Conservation (phyloP, 2,329 filamentous ascomycete genomes). For the Bipolaris gigantea region DNA sequence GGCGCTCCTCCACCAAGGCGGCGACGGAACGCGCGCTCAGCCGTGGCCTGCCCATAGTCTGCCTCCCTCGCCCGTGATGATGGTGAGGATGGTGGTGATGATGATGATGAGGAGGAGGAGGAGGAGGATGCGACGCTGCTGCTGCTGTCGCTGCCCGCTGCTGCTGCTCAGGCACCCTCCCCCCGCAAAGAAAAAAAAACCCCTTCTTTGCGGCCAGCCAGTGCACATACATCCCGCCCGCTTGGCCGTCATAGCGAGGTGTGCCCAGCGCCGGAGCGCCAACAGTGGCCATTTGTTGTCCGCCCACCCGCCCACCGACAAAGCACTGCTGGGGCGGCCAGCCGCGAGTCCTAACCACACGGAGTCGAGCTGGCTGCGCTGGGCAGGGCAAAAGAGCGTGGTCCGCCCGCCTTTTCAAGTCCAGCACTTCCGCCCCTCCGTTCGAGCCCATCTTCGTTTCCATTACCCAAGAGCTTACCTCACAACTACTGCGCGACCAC, state of each 20-base stretch:
- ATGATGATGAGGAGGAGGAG: too few species aligned
- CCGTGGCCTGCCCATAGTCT: background rate
- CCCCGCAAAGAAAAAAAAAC: too few species aligned
- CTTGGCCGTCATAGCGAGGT: conserved; percentile 23
- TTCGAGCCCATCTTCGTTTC: conserved; percentile 42
- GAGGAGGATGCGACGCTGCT: too few species aligned
- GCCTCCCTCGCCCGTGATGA: too few species aligned
- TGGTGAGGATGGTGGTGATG: too few species aligned
- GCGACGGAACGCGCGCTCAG: background rate
- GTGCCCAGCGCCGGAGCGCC: conserved; percentile 18
- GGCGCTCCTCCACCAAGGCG: conserved; percentile 19
- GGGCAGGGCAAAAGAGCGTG: conserved; percentile 27
- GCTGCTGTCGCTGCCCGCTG: too few species aligned
- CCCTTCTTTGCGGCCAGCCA: background rate
- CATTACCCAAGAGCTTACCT: conserved; percentile 55
- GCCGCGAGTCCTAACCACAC: conserved; percentile 24
- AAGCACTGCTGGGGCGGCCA: conserved; percentile 18
- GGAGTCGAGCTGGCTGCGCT: conserved; percentile 12
- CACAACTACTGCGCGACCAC: conserved; percentile 47
- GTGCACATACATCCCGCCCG: conserved; percentile 6
- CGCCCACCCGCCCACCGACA: conserved; percentile 3
- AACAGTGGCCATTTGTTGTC: conserved; percentile 25
- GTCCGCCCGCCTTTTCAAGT: conserved; percentile 41
- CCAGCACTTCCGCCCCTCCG: conserved; percentile 40
- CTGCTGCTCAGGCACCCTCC: too few species aligned